Conservation (phyloP, 177 flowering plant species). For the Vitis hybrid region DNA sequence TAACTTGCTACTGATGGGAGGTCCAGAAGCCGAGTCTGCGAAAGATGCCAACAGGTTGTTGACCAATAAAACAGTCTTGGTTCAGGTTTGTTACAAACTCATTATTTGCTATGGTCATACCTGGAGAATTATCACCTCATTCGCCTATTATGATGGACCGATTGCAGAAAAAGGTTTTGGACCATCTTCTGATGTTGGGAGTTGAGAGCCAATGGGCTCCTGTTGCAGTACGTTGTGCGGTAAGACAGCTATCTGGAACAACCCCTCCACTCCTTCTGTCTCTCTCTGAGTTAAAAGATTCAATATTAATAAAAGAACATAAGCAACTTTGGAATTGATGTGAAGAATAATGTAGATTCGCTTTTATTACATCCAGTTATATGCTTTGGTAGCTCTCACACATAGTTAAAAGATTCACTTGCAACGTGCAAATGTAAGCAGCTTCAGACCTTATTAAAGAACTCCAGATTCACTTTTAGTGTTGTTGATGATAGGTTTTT, state of each 20-base stretch:
- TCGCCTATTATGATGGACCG: conserved; percentile 7
- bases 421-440: too few relatives aligned
- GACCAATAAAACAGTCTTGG: conserved; percentile 75
- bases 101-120: neutral
- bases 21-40: conserved; percentile 54
- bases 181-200: conserved; percentile 82
- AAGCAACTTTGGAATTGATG: neutral
- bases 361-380: neutral
- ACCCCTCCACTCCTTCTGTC: neutral
- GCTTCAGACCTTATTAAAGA: too few relatives aligned
- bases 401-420: too few relatives aligned
- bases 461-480: too few relatives aligned
- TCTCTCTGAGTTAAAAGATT: neutral
- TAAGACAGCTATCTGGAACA: conserved; percentile 31
- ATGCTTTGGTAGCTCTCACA: too few relatives aligned
- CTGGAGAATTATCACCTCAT: neutral
- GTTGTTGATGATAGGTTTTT: too few relatives aligned
- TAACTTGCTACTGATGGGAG: conserved; percentile 61
- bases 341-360: neutral
- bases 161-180: conserved; percentile 73
- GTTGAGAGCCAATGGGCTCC: conserved; percentile 99
- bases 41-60: conserved; percentile 51
- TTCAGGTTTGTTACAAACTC: conserved; percentile 62
- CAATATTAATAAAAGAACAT: neutral
- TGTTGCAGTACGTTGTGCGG: conserved; percentile 81